Base-by-base conservation (phyloP, 768 basidiomycete genomes). In the Psilocybe cubensis region DNA sequence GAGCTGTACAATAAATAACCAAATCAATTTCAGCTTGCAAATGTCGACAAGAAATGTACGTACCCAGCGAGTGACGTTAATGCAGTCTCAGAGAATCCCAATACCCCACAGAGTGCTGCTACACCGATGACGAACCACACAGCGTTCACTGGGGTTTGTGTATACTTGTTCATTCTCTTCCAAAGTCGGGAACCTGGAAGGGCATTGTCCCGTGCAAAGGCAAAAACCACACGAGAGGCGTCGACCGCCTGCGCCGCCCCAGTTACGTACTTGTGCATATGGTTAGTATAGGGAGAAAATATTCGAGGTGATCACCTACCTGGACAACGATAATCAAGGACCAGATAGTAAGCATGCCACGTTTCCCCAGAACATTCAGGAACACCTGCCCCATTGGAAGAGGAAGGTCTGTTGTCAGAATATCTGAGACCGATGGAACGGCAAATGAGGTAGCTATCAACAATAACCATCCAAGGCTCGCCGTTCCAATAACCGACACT, bases 191-290 rank as follows among this genome's bases (percentile, higher is more conserved):
- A 89, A 4, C 88, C 88, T 6, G 88, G 89, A 10, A 91, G 78
- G 5, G 88, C 88, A 54, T 88, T 83, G 62, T 91, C 89, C 33
- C 88, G 74, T 17, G 88, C 87, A 66, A 90, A 89, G 6, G 88
- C 88, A 59, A 89, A 90, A 46, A 89, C 80, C 9, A 89, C 88
- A 17, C 88, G 84, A 40, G 87, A 89, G 11, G 88, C 88, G 64
- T 89, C 88, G 7, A 90, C 87, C 20, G 80, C 83, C 67, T 90
- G 88, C 6, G 88, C 88, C 11, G 88, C 88, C 8, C 87, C 88
- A 0, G 87, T 88, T 18, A 88, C 86, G 59, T 80, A 89, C 87
- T 88, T 56, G 35, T n/a, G 14, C 8, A 11, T 4, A 18, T 3
- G 3, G 31, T 20, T 40, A 51, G 41, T 21, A 20, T 33, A 10